Percentiles rank a stretch among this genome's conserved stretches.
Conservation (phyloP, 176 grass and related monocot species). For the Carex littledalei region DNA sequence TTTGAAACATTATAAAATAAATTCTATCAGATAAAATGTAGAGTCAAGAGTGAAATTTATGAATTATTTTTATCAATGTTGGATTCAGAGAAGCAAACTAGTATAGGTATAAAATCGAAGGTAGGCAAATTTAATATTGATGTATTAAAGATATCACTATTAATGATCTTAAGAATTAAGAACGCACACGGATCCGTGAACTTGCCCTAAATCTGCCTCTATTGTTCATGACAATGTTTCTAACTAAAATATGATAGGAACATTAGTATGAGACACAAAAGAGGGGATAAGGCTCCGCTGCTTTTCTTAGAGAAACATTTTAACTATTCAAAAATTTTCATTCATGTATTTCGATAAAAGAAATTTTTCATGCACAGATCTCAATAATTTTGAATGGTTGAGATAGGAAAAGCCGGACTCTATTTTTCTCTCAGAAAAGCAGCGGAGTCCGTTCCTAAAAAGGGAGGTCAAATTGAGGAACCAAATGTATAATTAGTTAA, state of each 20-base stretch:
- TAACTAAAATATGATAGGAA: background rate
- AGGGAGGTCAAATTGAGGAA: background rate
- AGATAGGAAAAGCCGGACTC: rapidly evolving
- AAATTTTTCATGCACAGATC: too few species aligned
- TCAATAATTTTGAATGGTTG: rapidly evolving
- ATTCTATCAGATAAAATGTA: background rate
- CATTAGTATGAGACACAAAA: background rate
- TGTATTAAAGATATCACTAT: too few species aligned
- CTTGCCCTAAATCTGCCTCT: background rate
- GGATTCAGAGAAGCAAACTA: too few species aligned
- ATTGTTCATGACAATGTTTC: background rate
- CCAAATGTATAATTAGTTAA: background rate
- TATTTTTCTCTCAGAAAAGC: too few species aligned
- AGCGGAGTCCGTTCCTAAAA: too few species aligned
- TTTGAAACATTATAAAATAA: background rate
- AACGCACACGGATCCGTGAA: too few species aligned
- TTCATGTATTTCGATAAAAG: too few species aligned
- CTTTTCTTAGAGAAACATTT: too few species aligned
- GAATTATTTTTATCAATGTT: background rate
- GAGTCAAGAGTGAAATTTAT: background rate
- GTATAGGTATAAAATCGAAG: too few species aligned
- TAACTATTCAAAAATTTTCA: too few species aligned
- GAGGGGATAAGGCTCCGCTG: rapidly evolving
- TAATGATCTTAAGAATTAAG: too few species aligned
- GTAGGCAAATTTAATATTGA: too few species aligned